Percentiles rank a stretch among this genome's conserved stretches.
phyloP scores from a whole-genome alignment of 345 rosid genomes.

The Gynandropsis gynandra region DNA sequence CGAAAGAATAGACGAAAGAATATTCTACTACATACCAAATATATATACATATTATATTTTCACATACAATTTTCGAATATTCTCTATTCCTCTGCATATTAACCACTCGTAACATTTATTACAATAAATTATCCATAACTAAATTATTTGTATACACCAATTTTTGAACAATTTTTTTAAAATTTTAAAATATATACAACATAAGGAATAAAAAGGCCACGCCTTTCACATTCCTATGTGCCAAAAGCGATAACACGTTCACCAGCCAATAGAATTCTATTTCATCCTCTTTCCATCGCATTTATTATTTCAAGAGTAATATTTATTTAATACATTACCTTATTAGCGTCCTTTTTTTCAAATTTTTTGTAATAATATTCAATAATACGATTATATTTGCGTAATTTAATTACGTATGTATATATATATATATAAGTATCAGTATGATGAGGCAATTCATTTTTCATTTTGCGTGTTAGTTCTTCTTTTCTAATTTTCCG shows the following conservation, averaged over 20 bases:
- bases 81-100: too few relatives aligned
- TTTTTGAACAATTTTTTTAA: not conserved
- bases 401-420: not conserved
- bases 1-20: too few relatives aligned
- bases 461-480: slow-evolving; percentile 21
- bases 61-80: too few relatives aligned
- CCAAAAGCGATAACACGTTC: slow-evolving; percentile 11
- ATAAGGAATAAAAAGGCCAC: slow-evolving; percentile 9
- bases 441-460: not conserved
- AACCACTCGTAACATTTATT: too few relatives aligned
- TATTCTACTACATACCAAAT: too few relatives aligned
- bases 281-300: not conserved
- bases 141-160: too few relatives aligned
- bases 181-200: not conserved
- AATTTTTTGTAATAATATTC: too few relatives aligned
- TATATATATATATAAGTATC: not conserved
- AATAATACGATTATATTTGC: not conserved
- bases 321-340: too few relatives aligned
- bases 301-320: too few relatives aligned
- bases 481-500: slow-evolving; percentile 9
- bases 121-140: too few relatives aligned
- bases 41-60: too few relatives aligned
- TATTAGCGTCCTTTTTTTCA: too few relatives aligned
- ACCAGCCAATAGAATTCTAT: slow-evolving; percentile 6
- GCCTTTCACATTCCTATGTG: slow-evolving; percentile 23